Evolutionary conservation across 495 filamentous ascomycete genomes (phyloP), one percentile per base, ranked within the genome.

Genomic region (Penicillium bovifimosum): DNA sequence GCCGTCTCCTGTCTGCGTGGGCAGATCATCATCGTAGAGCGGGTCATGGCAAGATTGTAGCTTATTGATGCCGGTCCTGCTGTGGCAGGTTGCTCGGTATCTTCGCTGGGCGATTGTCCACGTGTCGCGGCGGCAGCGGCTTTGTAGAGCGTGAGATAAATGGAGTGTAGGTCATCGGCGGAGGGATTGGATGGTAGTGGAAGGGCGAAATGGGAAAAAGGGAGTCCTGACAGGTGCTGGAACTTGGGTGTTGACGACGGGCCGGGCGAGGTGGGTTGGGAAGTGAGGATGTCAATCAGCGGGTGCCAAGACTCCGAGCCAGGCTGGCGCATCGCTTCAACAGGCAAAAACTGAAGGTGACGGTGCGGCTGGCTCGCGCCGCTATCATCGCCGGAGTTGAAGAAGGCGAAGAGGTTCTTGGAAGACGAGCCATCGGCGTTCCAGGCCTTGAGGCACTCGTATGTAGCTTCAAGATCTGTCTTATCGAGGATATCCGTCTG

Each of bases 1-100:
- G 65, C 67, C 2, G 65, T 70, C 50, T 77, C 79, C 38, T 62
- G 70, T 47, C 62, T 63, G 36, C 89, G 71, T 7, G 89, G 89
- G 52, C 79, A 81, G 5, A 95, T 70, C 34, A 83, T 80, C 82
- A 95, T 88, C 0, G 72, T 73, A 0, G 68, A 68, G 13, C 78
- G 74, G 4, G 87, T 92, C 76, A 95, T 82, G 2, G 83, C 87
- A 6, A 92, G 66, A 53, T 95, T 95, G 63, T 95, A 92, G 62
- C 84, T 86, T 31, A 92, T 84, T 8, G 67, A 62, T 0, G 83
- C 75, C 40, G 78, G 72, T 11, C 77, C 80, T 14, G 50, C 32
- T 0, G 54, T 59, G 13, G 72, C 57, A 7, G 57, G 48, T 9
- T 31, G 47, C 18, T 46, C 38, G 31, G 43, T 52, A 7, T 50